Evolutionary conservation across 2,329 filamentous ascomycete species (phyloP).

Genomic region (Colletotrichum sansevieriae): DNA sequence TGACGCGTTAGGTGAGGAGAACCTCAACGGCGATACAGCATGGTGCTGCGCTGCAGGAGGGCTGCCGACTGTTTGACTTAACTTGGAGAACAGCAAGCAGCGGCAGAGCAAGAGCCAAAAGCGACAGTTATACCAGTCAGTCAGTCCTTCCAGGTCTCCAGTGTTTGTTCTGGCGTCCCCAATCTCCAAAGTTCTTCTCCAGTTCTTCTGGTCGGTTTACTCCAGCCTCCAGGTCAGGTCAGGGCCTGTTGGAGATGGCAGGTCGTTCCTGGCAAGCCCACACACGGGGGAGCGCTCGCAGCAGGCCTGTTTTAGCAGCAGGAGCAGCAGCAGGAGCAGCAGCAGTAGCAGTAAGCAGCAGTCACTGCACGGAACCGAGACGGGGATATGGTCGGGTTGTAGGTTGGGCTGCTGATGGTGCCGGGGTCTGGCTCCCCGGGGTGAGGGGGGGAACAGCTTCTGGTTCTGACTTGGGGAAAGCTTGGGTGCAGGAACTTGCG

Average conservation of each 20-base stretch:
- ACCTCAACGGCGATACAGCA: conserved; percentile 39
- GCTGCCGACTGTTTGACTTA: conserved; percentile 27
- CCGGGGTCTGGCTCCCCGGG: conserved; percentile 30
- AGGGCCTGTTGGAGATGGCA: conserved; percentile 34
- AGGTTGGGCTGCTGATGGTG: conserved; percentile 6
- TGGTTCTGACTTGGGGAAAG: conserved; percentile 27
- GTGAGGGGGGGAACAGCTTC: not conserved
- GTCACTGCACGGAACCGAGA: not conserved
- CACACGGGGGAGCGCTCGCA: conserved; percentile 10
- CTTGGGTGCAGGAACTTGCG: conserved; percentile 26
- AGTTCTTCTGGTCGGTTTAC: conserved; percentile 12
- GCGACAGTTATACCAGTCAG: not conserved
- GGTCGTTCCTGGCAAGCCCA: conserved; percentile 22
- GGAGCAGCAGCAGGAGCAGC: not conserved
- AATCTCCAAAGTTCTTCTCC: conserved; percentile 15
- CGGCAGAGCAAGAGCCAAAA: conserved; percentile 1
- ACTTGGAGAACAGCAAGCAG: conserved; percentile 9
- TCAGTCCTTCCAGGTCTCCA: conserved; percentile 11
- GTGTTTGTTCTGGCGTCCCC: conserved; percentile 17
- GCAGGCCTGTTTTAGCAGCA: too few species aligned
- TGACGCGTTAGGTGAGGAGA: conserved; percentile 38
- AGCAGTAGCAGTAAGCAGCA: conserved; percentile 1
- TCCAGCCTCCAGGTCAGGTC: conserved; percentile 21
- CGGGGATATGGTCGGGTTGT: conserved; percentile 2
- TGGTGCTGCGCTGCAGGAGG: conserved; percentile 39